Evolutionary conservation across 352 stramenopile genomes (phyloP), one percentile per base, ranked within the genome.

Genomic region (Lagenidium giganteum): DNA sequence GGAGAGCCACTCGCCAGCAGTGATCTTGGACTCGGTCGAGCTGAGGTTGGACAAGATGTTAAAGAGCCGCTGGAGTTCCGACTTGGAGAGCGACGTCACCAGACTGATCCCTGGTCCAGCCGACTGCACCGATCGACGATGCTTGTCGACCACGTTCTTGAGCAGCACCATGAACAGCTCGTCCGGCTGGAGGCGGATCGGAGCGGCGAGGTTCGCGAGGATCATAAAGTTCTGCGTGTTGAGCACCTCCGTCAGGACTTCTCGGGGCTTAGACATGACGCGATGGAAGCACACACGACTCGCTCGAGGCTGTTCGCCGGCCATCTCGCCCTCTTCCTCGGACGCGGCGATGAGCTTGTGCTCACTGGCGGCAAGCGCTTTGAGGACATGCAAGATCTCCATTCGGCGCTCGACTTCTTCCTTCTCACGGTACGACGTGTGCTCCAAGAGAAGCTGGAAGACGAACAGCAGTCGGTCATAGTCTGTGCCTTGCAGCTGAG

Each of bases 391-490:
- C 14, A 91, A 49, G 13, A 88, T 60, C 44, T 84, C 63, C 26
- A 87, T 61, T 25, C 73, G 62, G 12, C 78, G 52, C 35, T 85
- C 56, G 12, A 89, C 57, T 54, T 91, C 74, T 49, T 76, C 53
- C 39, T 66, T 67, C 14, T 83, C 64, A 11, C 21, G 32, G 38
- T 87, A 87, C 1, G 51, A 61, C 5, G 71, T 81, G 28, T 80
- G 59, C 24, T 89, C 71, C 6, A 86, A 57, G 16, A 93, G 51
- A 7, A 93, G 31, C 3, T 59, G 69, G 47, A 90, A 84, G 32
- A 85, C 67, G 62, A 93, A 93, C 27, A 78, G 18, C 5, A 93
- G 54, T 17, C 78, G 67, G 8, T 84, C 66, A 18, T 89, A 93
- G 26, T 90, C 80, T 6, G 47, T 58, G 1, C 72, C 70, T 1